Base-by-base conservation (phyloP, 1,139 yeast species). In the Diutina neorugosa region DNA sequence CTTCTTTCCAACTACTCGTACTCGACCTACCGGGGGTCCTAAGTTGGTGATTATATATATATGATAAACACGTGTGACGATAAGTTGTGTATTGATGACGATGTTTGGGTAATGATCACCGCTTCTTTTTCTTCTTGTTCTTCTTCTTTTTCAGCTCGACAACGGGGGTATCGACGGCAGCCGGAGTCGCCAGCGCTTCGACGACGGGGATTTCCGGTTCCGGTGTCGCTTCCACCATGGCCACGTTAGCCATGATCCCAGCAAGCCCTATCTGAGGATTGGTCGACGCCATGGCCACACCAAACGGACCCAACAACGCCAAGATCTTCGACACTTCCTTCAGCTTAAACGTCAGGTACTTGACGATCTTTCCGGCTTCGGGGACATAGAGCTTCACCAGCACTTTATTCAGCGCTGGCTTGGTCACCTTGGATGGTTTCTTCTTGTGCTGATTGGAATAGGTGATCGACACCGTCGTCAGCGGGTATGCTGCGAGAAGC, bases 11-110 rank as follows among this genome's bases (percentile, higher is more conserved):
- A 87, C 63, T 86, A 83, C 66, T 85, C 96, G 51, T 90, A 89
- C 69, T 81, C 95, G 16, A 90, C 96, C 0, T 90, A 90, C 68
- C 77, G 96, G 57, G 97, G 97, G 3, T 81, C 86, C 60, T 84
- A 55, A n/a, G n/a, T n/a, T n/a, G n/a, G n/a, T n/a, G n/a, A n/a
- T n/a, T n/a, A n/a, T n/a, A n/a, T 7, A 19, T 4, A 19, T 18
- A 42, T 25, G n/a, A 42, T 11, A 14, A 19, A 9, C 4, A 18
- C n/a, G n/a, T n/a, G n/a, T n/a, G 12, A 42, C 25, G 25, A 42
- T 20, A 19, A 20, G 19, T 11, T 42, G 21, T 19, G n/a, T 42
- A 42, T 40, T 40, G 9, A n/a, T n/a, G n/a, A n/a, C n/a, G n/a
- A n/a, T n/a, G n/a, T n/a, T n/a, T n/a, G n/a, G 4, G 25, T 43